phyloP scores from a whole-genome alignment of 2,329 filamentous ascomycete species.

The Aspergillus uvarum region DNA sequence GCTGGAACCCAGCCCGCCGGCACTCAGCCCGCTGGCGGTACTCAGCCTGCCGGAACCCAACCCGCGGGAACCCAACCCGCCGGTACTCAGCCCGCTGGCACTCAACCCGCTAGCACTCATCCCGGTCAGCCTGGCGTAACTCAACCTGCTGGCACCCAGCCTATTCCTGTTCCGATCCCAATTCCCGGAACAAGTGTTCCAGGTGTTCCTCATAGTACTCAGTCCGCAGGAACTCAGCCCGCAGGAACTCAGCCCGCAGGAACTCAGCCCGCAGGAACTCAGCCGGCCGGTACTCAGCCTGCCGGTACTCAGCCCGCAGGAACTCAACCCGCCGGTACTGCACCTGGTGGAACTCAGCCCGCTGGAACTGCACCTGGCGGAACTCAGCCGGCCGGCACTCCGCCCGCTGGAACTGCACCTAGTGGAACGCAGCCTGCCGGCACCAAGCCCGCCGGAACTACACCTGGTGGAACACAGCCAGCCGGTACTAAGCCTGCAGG shows the following conservation, averaged over 20 bases:
- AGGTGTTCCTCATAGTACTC: too few relatives aligned
- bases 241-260: too few relatives aligned
- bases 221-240: too few relatives aligned
- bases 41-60: not conserved
- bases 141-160: not conserved
- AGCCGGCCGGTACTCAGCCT: too few relatives aligned
- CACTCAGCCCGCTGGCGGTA: not conserved
- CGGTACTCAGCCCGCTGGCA: not conserved
- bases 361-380: not conserved
- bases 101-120: not conserved
- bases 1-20: not conserved
- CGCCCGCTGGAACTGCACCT: too few relatives aligned
- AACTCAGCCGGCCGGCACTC: not conserved
- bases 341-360: not conserved
- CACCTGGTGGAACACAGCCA: not conserved
- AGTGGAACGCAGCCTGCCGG: not conserved
- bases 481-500: not conserved
- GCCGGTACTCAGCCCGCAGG: too few relatives aligned
- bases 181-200: too few relatives aligned
- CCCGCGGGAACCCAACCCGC: not conserved
- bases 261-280: too few relatives aligned
- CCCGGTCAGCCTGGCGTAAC: slow-evolving; percentile 7
- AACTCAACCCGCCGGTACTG: not conserved
- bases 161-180: not conserved
- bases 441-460: not conserved